phyloP scores from a whole-genome alignment of 2,329 filamentous ascomycete genomes.

The Coniochaeta prunicola region DNA sequence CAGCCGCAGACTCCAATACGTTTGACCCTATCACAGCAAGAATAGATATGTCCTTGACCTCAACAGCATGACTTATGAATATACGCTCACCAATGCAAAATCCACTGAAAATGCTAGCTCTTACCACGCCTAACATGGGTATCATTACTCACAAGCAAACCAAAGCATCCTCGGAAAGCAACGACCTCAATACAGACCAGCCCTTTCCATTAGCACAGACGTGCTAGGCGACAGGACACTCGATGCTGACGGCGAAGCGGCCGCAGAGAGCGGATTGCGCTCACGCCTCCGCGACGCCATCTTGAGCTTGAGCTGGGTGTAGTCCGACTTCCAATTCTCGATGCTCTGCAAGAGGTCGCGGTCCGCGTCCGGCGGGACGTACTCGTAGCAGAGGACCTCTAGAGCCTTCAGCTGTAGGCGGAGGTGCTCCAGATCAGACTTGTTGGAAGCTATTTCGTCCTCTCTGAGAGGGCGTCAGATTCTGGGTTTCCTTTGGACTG shows the following conservation, averaged over 20 bases:
- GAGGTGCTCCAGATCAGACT: slow-evolving; percentile 54
- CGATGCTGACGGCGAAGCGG: background rate
- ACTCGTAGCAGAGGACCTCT: slow-evolving; percentile 47
- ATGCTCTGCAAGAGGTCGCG: slow-evolving; percentile 52
- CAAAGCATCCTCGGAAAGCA: background rate
- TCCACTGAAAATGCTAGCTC: background rate
- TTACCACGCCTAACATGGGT: background rate
- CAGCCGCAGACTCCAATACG: too few species aligned
- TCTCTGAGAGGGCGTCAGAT: slow-evolving; percentile 30
- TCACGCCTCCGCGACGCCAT: slow-evolving; percentile 13
- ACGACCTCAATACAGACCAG: background rate
- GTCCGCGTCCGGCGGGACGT: slow-evolving; percentile 41
- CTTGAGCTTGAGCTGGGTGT: slow-evolving; percentile 25
- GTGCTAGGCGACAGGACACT: background rate
- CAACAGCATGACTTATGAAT: background rate
- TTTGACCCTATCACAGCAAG: too few species aligned
- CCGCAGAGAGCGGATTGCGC: background rate
- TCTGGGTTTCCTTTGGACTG: background rate
- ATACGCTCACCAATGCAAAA: background rate
- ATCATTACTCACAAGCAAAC: background rate
- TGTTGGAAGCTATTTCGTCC: slow-evolving; percentile 46
- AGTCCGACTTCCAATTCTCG: slow-evolving; percentile 54
- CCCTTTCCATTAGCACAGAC: background rate
- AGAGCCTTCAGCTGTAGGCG: slow-evolving; percentile 56
- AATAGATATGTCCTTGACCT: background rate